A percentile compares a stretch with the other conserved stretches of the same genome.
Evolutionary conservation across 371 early-diverging fungal species (phyloP).

Genomic region (Nosema muscidifuracis): DNA sequence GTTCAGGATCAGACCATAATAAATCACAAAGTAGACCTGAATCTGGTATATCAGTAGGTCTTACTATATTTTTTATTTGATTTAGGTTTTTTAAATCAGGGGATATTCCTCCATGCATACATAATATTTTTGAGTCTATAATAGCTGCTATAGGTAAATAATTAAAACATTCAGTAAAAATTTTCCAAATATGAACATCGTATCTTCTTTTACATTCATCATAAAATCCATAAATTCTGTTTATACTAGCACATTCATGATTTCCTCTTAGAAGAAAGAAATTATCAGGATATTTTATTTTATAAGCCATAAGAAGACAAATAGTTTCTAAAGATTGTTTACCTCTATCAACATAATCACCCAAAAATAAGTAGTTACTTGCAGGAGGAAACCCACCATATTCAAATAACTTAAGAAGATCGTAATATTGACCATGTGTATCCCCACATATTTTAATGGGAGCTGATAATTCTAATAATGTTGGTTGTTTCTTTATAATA

Average conservation of each 20-base stretch:
- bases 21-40: constrained; percentile 65
- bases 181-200: constrained; percentile 31
- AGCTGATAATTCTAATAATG: constrained; percentile 41
- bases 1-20: constrained; percentile 58
- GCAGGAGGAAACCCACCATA: constrained; percentile 30
- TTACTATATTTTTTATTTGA: constrained; percentile 34
- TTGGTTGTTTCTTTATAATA: constrained; percentile 71
- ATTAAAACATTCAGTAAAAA: constrained; percentile 52
- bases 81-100: constrained; percentile 63
- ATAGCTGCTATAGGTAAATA: constrained; percentile 55
- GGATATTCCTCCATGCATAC: constrained; percentile 61
- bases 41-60: constrained; percentile 44
- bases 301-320: constrained; percentile 49
- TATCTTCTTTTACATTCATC: constrained; percentile 56
- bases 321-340: constrained; percentile 53
- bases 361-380: constrained; percentile 57
- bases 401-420: constrained; percentile 54
- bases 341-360: constrained; percentile 62
- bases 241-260: constrained; percentile 50
- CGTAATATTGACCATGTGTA: constrained; percentile 61
- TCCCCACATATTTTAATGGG: constrained; percentile 57
- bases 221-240: constrained; percentile 50
- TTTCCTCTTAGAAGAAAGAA: constrained; percentile 58
- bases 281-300: constrained; percentile 38
- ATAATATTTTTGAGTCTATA: constrained; percentile 50